These are phyloP conservation scores for Amanita subjunquillea DNA, from an alignment of 768 basidiomycete genomes.

Conservation along the genomic window DNA sequence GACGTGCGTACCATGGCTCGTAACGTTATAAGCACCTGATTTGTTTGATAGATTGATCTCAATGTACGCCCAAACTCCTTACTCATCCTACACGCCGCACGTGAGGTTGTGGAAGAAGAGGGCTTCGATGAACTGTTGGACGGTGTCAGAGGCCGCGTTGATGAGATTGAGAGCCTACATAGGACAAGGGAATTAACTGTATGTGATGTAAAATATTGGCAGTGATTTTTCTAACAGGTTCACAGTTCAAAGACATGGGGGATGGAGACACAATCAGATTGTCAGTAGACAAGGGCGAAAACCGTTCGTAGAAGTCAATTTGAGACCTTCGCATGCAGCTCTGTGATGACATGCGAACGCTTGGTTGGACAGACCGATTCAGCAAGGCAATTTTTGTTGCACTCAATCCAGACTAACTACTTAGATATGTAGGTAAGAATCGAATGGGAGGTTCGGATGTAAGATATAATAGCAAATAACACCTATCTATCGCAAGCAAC, in stretches of 20 bases:
- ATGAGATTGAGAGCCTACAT: conserved; percentile 81
- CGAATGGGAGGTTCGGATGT: not conserved
- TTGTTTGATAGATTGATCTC: conserved; percentile 47
- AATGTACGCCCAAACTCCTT: conserved; percentile 76
- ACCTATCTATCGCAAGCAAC: not conserved
- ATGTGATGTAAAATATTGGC: conserved; percentile 26
- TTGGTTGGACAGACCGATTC: no score
- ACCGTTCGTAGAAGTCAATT: not conserved
- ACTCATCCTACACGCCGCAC: conserved; percentile 64
- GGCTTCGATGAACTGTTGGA: conserved; percentile 76
- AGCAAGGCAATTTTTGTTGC: not conserved
- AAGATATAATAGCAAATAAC: conserved; percentile 5
- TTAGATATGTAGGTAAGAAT: not conserved
- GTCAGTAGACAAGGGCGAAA: conserved; percentile 41
- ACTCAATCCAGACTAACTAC: not conserved
- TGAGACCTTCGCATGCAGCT: not conserved
- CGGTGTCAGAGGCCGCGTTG: conserved; percentile 63
- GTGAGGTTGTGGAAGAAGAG: conserved; percentile 58
- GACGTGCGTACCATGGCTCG: conserved; percentile 38
- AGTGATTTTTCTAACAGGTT: conserved; percentile 16
- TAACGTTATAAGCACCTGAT: conserved; percentile 1
- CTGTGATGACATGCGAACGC: not conserved
- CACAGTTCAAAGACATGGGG: conserved; percentile 38
- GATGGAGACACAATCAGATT: conserved; percentile 41
- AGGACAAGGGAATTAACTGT: conserved; percentile 72